These are phyloP conservation scores for Colletotrichum chrysophilum DNA, from an alignment of 2,329 filamentous ascomycete genomes.

Conservation along the genomic window DNA sequence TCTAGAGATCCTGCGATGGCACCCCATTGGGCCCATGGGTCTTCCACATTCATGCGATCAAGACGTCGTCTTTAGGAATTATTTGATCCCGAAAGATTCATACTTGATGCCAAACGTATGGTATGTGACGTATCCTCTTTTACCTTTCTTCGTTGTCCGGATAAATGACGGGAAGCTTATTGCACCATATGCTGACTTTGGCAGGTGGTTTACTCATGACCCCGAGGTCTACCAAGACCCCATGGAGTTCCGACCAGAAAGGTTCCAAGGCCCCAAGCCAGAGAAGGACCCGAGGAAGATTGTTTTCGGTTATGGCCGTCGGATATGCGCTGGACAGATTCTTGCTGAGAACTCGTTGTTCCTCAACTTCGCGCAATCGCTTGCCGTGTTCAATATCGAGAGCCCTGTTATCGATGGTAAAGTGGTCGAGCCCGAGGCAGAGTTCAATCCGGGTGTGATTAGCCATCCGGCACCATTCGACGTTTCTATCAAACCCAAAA, in stretches of 20 bases:
- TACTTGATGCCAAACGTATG: conserved; percentile 42
- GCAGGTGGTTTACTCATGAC: conserved; percentile 53
- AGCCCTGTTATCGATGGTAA: background rate
- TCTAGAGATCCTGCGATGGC: conserved; percentile 62
- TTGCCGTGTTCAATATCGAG: conserved; percentile 38
- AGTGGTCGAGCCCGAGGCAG: background rate
- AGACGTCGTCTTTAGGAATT: background rate
- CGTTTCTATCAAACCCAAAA: background rate
- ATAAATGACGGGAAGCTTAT: background rate
- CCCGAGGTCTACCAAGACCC: conserved; percentile 64
- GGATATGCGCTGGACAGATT: conserved; percentile 22
- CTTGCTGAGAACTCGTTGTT: conserved; percentile 23
- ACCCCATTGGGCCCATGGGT: conserved; percentile 52
- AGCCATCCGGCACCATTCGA: background rate
- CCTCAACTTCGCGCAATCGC: conserved; percentile 39
- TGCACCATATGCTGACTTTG: background rate
- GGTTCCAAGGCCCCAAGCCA: background rate
- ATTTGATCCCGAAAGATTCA: background rate
- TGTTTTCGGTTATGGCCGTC: conserved; percentile 24
- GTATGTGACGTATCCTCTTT: conserved; percentile 36
- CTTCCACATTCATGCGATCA: conserved; percentile 40
- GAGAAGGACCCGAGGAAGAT: background rate
- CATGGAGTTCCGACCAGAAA: background rate
- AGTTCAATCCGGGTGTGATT: background rate
- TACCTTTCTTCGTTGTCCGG: no score